Base-by-base conservation (phyloP, 495 filamentous ascomycete species). In the Talaromyces ruber region DNA sequence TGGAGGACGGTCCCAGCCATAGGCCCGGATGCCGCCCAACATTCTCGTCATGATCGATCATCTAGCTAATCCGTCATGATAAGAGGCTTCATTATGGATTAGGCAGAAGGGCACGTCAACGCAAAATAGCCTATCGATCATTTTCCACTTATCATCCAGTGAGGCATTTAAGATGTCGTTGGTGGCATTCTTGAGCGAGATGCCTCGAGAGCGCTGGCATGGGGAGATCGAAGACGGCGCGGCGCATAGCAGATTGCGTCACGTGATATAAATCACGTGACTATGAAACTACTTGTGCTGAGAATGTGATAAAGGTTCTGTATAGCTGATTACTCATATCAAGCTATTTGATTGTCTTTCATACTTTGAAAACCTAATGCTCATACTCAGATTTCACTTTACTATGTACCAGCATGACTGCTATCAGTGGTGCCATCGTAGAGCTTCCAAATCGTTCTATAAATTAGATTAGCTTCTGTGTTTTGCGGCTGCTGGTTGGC, bases 381-480 rank as follows among this genome's bases (percentile, higher is more conserved):
- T 37, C 32, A 37, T 37, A n/a, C 32, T 37, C 4, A 37, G 32
- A 12, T 11, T 14, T 16, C 32, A 37, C 8, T 3, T n/a, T 37
- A 14, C 14, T 37, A 37, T 37, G 39, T 18, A 18, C 4, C 18
- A n/a, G 30, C 11, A 8, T 45, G 6, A n/a, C n/a, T 53, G 50
- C 50, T 53, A 53, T 53, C 50, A 12, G 47, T 51, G 50, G 24
- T 8, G 18, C 22, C n/a, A 8, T 45, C n/a, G n/a, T 18, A 45
- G 39, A 45, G 21, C 50, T 53, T 53, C 50, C 50, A 53, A 53
- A 53, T 25, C 50, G 50, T 53, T 53, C 50, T 53, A 53, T 28
- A 24, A 6, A 18, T 47, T 21, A 47, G 43, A 47, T 47, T 47
- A 47, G 34, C 32, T 45, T 7, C 39, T 21, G 2, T 4, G 0